phyloP scores from a whole-genome alignment of 2,329 filamentous ascomycete genomes.

The Colletotrichum filicis region DNA sequence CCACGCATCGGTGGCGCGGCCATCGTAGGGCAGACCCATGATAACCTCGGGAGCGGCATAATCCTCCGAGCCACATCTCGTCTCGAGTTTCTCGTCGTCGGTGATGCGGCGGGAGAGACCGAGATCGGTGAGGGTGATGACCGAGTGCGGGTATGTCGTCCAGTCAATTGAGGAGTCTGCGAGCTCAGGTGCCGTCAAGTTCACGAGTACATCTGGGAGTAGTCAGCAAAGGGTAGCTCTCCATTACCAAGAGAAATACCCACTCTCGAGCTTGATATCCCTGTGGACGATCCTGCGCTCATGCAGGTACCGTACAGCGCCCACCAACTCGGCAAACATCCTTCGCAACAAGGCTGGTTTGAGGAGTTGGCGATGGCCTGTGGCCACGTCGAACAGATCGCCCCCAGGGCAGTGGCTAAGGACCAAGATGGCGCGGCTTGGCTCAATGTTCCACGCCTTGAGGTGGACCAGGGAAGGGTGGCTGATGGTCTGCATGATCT shows the following conservation, averaged over 20 bases:
- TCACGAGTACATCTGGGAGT: constrained; percentile 85
- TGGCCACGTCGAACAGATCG: constrained; percentile 93
- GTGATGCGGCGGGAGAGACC: constrained; percentile 89
- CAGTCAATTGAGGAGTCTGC: constrained; percentile 74
- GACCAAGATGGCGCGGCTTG: constrained; percentile 84
- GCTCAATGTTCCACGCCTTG: constrained; percentile 90
- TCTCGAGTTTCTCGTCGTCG: constrained; percentile 89
- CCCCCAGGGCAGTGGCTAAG: constrained; percentile 93
- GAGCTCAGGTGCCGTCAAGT: constrained; percentile 77
- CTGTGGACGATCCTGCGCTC: constrained; percentile 88
- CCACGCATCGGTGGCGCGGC: constrained; percentile 92
- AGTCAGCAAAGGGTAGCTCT: constrained; percentile 14
- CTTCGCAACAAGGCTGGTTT: constrained; percentile 78
- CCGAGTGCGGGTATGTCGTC: constrained; percentile 79
- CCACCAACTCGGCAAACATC: constrained; percentile 90
- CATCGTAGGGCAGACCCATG: constrained; percentile 94
- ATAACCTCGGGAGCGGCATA: constrained; percentile 97
- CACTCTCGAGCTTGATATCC: constrained; percentile 97
- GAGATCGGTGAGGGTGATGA: constrained; percentile 91
- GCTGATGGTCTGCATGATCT: constrained; percentile 88
- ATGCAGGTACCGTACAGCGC: constrained; percentile 88
- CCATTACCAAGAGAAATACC: constrained; percentile 46
- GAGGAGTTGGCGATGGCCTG: constrained; percentile 74
- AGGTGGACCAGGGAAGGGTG: constrained; percentile 93
- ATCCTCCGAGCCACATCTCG: constrained; percentile 94